phyloP scores from a whole-genome alignment of 2,329 filamentous ascomycete species.

The Paracorniculantispora psalliotae region DNA sequence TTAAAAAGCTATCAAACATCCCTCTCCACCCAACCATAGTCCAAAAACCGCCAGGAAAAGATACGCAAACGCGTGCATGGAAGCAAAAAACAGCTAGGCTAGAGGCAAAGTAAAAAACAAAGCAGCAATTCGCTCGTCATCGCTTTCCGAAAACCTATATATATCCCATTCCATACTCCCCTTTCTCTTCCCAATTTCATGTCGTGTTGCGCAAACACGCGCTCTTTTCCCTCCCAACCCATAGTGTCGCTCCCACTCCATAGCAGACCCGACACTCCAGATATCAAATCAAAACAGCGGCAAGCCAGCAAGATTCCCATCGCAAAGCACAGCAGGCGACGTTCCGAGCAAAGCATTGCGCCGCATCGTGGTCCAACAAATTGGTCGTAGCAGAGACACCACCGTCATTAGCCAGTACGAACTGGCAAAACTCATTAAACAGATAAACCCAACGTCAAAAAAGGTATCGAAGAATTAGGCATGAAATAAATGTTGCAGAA shows the following conservation, averaged over 20 bases:
- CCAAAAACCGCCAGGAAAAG: neutral
- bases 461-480: constrained; percentile 11
- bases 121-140: neutral
- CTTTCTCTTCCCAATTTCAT: neutral
- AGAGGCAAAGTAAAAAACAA: neutral
- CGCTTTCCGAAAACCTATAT: neutral
- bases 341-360: neutral
- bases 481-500: constrained; percentile 7
- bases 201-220: neutral
- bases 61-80: neutral
- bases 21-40: neutral
- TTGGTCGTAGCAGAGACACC: neutral
- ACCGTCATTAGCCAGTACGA: constrained; percentile 4
- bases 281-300: neutral
- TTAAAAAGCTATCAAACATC: neutral
- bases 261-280: neutral
- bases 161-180: neutral
- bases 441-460: constrained; percentile 5
- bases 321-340: neutral
- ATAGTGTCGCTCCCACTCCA: neutral
- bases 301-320: neutral
- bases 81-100: neutral
- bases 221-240: neutral
- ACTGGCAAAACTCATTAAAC: neutral
- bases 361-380: neutral